Percentiles rank a stretch among this genome's conserved stretches.
Evolutionary conservation across 2,329 filamentous ascomycete species (phyloP).

Genomic region (Penicillium sp.): DNA sequence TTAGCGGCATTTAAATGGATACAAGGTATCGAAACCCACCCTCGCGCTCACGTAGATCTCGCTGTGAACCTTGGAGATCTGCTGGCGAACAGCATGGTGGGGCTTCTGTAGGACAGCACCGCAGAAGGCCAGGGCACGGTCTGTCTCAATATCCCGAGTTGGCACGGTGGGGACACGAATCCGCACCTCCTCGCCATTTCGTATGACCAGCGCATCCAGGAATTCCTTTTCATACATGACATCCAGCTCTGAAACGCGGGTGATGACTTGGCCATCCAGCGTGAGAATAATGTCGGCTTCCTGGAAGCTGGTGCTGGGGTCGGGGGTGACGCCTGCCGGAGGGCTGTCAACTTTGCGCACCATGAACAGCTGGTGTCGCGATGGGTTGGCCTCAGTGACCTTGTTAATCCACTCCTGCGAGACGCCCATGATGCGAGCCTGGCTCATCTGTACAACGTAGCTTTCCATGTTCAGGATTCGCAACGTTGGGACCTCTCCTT

Average conservation of each 20-base stretch:
- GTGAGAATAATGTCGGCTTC: conserved; percentile 93
- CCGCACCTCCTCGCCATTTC: conserved; percentile 74
- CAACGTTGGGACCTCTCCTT: conserved; percentile 73
- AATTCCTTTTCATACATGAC: conserved; percentile 89
- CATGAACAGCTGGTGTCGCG: conserved; percentile 97
- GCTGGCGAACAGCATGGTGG: conserved; percentile 93
- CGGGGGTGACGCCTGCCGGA: conserved; percentile 41
- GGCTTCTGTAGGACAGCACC: conserved; percentile 89
- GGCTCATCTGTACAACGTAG: conserved; percentile 92
- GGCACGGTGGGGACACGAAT: conserved; percentile 80
- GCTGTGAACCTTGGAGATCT: conserved; percentile 93
- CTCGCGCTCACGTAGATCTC: conserved; percentile 94
- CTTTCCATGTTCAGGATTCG: conserved; percentile 93
- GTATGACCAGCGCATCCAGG: conserved; percentile 81
- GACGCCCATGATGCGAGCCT: conserved; percentile 95
- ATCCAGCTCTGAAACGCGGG: conserved; percentile 86
- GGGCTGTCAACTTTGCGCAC: conserved; percentile 81
- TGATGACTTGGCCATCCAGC: conserved; percentile 87
- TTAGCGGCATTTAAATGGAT: conserved; percentile 5
- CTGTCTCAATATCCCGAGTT: conserved; percentile 87
- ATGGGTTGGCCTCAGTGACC: conserved; percentile 81
- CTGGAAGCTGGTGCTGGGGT: conserved; percentile 61
- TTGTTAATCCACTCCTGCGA: conserved; percentile 93
- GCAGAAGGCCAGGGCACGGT: conserved; percentile 89
- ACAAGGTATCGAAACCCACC: conserved; percentile 29